These are phyloP conservation scores for Alternaria gansuensis DNA, from an alignment of 2,329 filamentous ascomycete genomes.

Conservation along the genomic window DNA sequence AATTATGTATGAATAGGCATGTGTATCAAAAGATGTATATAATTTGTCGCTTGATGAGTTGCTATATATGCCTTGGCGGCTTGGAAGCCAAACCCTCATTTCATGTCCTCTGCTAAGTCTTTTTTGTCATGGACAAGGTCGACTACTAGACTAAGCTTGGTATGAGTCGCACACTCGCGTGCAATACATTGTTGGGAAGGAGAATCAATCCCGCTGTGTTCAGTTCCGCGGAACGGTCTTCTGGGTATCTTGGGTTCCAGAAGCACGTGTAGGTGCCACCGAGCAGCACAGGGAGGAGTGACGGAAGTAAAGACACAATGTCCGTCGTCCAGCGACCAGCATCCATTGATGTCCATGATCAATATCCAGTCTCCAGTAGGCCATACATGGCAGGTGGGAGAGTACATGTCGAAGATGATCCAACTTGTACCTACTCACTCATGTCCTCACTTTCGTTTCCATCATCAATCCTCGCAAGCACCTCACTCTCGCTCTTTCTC, in stretches of 20 bases:
- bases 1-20: slow-evolving; percentile 13
- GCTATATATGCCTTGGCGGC: neutral
- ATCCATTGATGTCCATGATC: neutral
- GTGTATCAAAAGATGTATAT: slow-evolving; percentile 8
- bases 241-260: neutral
- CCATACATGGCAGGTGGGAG: neutral
- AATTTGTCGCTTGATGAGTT: neutral
- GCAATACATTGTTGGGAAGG: neutral
- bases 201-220: neutral
- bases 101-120: neutral
- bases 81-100: neutral
- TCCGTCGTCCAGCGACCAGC: neutral
- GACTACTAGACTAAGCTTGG: neutral
- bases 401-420: neutral
- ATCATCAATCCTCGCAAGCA: slow-evolving; percentile 29
- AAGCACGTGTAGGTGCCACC: neutral
- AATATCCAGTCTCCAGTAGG: neutral
- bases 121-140: neutral
- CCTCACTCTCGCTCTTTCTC: slow-evolving; percentile 27
- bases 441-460: slow-evolving; percentile 33
- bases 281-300: neutral
- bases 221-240: neutral
- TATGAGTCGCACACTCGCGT: neutral
- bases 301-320: neutral
- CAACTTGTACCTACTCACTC: slow-evolving; percentile 26